These are phyloP conservation scores for Capsicum rhomboideum DNA, from an alignment of 257 asterid species.

Conservation along the genomic window DNA sequence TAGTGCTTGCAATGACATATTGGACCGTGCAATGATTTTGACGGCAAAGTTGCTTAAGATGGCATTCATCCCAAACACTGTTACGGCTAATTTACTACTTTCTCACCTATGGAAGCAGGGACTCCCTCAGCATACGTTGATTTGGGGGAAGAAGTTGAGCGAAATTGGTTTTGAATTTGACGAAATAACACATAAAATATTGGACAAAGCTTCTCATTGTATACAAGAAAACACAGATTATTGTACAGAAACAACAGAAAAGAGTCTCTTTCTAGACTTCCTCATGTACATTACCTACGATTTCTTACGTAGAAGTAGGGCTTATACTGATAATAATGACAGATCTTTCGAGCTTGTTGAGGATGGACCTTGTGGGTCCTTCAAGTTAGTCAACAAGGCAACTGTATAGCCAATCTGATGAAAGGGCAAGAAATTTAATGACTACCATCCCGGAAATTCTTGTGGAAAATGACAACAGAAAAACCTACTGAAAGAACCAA, in stretches of 20 bases:
- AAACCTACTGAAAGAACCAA: background rate
- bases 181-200: conserved; percentile 54
- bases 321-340: conserved; percentile 16
- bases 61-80: conserved; percentile 77
- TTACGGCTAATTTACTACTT: conserved; percentile 62
- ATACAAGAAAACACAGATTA: conserved; percentile 38
- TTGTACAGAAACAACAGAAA: conserved; percentile 41
- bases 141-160: conserved; percentile 84
- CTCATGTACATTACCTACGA: conserved; percentile 85
- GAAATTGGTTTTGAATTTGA: conserved; percentile 75
- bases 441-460: conserved; percentile 5
- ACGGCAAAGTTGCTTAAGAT: conserved; percentile 77
- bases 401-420: conserved; percentile 9
- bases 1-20: conserved; percentile 65
- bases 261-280: conserved; percentile 72
- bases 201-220: conserved; percentile 52
- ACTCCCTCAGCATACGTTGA: conserved; percentile 58
- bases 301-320: conserved; percentile 38
- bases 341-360: conserved; percentile 24
- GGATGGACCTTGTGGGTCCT: conserved; percentile 13
- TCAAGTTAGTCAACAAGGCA: conserved; percentile 25
- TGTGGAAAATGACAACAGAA: background rate
- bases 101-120: conserved; percentile 86
- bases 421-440: conserved; percentile 2
- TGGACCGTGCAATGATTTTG: conserved; percentile 82